These are phyloP conservation scores for Cutaneotrichosporon cavernicola DNA, from an alignment of 1,284 basidiomycete genomes.

Conservation along the genomic window DNA sequence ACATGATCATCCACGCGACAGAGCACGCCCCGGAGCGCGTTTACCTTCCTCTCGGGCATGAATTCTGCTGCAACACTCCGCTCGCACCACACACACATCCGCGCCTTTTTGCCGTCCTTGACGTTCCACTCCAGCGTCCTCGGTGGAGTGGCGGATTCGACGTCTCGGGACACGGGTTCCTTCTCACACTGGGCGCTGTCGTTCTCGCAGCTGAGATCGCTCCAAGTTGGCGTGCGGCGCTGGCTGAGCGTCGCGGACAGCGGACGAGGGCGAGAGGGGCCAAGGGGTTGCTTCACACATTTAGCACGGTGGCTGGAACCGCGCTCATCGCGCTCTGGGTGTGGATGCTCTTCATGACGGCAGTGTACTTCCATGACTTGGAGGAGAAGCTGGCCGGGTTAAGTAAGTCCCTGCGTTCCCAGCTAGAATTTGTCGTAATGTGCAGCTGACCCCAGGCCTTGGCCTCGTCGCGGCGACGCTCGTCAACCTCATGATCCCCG, in stretches of 20 bases:
- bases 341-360: slow-evolving; percentile 74
- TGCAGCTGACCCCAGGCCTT: slow-evolving; percentile 23
- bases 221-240: slow-evolving; percentile 40
- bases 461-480: slow-evolving; percentile 30
- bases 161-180: slow-evolving; percentile 89
- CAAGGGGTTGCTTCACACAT: slow-evolving; percentile 19
- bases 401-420: slow-evolving; percentile 57
- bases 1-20: slow-evolving; percentile 43
- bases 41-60: slow-evolving; percentile 31
- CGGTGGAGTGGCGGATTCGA: slow-evolving; percentile 74
- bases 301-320: slow-evolving; percentile 27
- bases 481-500: slow-evolving; percentile 30
- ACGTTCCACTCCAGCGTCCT: slow-evolving; percentile 51
- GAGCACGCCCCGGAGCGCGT: slow-evolving; percentile 14
- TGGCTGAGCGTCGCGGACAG: slow-evolving; percentile 8
- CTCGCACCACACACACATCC: slow-evolving; percentile 66
- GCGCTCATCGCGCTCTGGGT: slow-evolving; percentile 66
- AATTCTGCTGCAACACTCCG: slow-evolving; percentile 61
- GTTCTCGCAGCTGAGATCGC: slow-evolving; percentile 75
- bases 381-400: slow-evolving; percentile 83
- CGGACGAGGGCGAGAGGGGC: not conserved
- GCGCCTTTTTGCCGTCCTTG: slow-evolving; percentile 59
- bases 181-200: slow-evolving; percentile 78
- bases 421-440: not conserved
- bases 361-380: slow-evolving; percentile 86